Evolutionary conservation across 805 yeast genomes (phyloP), one percentile per base, ranked within the genome.

Genomic region (Brettanomyces sp.): DNA sequence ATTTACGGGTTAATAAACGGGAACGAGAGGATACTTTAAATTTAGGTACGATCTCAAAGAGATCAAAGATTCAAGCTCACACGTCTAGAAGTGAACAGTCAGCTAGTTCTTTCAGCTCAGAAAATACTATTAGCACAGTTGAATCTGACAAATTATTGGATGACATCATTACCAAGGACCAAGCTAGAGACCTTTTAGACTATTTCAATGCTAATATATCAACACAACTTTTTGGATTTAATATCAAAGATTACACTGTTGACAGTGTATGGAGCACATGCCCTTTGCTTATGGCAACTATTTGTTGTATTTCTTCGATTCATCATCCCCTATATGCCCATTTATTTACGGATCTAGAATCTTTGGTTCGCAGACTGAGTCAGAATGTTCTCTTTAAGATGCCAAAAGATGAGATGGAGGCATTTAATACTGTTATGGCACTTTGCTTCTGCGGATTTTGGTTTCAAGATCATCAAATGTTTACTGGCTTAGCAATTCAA

Each of bases 201-300:
- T 75, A 67, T 47, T 82, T 82, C 54, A 73, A 77, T 50, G 58
- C 67, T 1, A 71, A 79, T 45, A 76, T 82, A 32, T 67, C 82
- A 1, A 80, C 80, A 9, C 85, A 80, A 53, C 62, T 82, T 40
- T 80, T 80, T 66, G 89, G 88, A 1, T 81, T 81, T 57, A 77
- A 73, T 39, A 65, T 80, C 3, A 67, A 79, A 1, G 64, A 70
- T 41, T 69, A 77, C 44, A 64, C 74, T 1, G 70, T 76, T 4
- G 73, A 72, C 6, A 60, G 59, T 3, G 63, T 79, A 7, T 80
- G 85, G 82, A 59, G 64, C 3, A 58, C 67, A 4, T 77, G 82
- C 25, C 83, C 85, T 0, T 62, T 81, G 5, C 61, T 82, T 35
- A 72, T 81, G 3, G 74, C 77, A 36, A 75, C 85, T 2, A 72